phyloP scores from a whole-genome alignment of 768 basidiomycete species.

The Collybiopsis confluens region DNA sequence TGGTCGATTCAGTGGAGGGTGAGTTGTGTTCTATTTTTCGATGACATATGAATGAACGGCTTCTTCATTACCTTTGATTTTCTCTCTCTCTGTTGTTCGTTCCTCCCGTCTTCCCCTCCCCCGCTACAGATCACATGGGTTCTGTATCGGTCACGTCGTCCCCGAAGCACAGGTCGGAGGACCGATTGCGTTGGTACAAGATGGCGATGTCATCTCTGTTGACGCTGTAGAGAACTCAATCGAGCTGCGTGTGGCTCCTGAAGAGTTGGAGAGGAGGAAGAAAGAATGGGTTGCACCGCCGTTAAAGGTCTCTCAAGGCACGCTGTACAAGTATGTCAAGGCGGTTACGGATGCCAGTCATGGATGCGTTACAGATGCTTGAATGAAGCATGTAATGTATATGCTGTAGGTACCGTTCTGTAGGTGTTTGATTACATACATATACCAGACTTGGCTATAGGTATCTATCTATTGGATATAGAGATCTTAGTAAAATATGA shows the following conservation, averaged over 20 bases:
- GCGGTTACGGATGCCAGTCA: slow-evolving; percentile 86
- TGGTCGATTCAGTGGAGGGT: slow-evolving; percentile 98
- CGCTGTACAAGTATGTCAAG: slow-evolving; percentile 87
- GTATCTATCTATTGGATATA: too few relatives aligned
- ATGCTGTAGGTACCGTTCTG: too few relatives aligned
- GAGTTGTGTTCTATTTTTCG: slow-evolving; percentile 25
- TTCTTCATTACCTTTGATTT: too few relatives aligned
- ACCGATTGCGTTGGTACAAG: slow-evolving; percentile 84
- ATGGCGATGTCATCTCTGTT: slow-evolving; percentile 84
- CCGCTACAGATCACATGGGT: slow-evolving; percentile 81
- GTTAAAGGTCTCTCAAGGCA: slow-evolving; percentile 77
- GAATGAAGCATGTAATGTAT: slow-evolving; percentile 23
- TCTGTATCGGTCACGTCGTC: slow-evolving; percentile 95
- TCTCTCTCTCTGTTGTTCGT: slow-evolving; percentile 10
- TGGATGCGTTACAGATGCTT: slow-evolving; percentile 89
- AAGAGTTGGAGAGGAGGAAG: slow-evolving; percentile 73
- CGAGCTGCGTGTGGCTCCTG: slow-evolving; percentile 68
- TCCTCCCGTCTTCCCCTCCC: slow-evolving; percentile 11
- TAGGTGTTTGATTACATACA: too few relatives aligned
- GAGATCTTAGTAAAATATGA: too few relatives aligned
- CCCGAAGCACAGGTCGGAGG: slow-evolving; percentile 95
- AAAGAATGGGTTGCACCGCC: slow-evolving; percentile 80
- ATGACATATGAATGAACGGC: too few relatives aligned
- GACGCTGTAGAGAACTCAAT: slow-evolving; percentile 87
- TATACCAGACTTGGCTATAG: too few relatives aligned